phyloP scores from a whole-genome alignment of 1,284 basidiomycete genomes.

The Coniferiporia sulphurascens region DNA sequence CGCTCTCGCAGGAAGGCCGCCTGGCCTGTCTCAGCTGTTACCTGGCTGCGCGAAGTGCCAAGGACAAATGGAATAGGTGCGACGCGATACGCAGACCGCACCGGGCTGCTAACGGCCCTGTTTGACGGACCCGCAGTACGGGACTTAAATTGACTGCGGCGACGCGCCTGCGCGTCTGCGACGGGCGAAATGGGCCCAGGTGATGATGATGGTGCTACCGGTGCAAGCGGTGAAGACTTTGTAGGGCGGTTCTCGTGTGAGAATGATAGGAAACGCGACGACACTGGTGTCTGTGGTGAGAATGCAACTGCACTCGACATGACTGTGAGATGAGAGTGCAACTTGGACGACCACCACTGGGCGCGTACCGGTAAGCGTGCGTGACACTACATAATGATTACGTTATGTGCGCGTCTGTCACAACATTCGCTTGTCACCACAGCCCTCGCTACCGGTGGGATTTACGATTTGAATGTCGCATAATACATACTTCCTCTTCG shows the following conservation, averaged over 20 bases:
- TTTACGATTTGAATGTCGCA: no score
- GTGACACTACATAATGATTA: neutral
- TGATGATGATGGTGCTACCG: slow-evolving; percentile 5
- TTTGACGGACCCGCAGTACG: slow-evolving; percentile 20
- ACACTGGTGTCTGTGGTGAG: slow-evolving; percentile 7
- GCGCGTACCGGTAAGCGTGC: neutral
- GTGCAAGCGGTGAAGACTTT: slow-evolving; percentile 15
- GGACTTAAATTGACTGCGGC: slow-evolving; percentile 45
- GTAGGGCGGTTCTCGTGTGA: neutral
- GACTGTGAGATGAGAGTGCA: neutral
- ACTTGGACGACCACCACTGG: neutral
- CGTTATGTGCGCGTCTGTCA: neutral
- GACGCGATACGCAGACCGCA: neutral
- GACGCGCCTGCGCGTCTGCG: slow-evolving; percentile 34
- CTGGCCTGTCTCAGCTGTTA: slow-evolving; percentile 33
- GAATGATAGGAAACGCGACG: neutral
- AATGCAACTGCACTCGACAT: slow-evolving; percentile 1
- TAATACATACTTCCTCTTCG: no score
- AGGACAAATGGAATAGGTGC: slow-evolving; percentile 13
- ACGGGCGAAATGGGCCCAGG: slow-evolving; percentile 19
- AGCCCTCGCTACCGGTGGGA: no score
- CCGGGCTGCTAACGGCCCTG: neutral
- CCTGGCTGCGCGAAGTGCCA: slow-evolving; percentile 3
- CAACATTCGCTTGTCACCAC: neutral
- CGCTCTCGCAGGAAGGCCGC: slow-evolving; percentile 52